Percentiles rank a stretch among this genome's conserved stretches.
These are phyloP conservation scores for Gonapodya sp. DNA, from an alignment of 192 early-diverging fungal genomes.

Conservation along the genomic window DNA sequence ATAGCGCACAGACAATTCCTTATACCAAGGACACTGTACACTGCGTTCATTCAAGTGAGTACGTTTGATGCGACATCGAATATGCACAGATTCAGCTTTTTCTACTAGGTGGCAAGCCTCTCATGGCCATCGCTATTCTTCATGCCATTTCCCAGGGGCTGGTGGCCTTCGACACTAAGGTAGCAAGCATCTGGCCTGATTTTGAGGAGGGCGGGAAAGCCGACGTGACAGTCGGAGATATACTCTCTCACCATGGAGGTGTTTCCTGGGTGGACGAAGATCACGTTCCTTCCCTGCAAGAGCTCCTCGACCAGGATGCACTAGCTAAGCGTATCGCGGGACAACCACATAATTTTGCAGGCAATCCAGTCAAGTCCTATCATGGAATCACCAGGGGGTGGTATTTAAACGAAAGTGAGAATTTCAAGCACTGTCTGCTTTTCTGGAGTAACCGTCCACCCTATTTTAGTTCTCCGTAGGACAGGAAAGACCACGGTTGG, in stretches of 20 bases:
- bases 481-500: neutral
- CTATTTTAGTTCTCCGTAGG: constrained; percentile 53
- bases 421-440: too few species aligned
- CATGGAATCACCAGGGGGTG: constrained; percentile 46
- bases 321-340: constrained; percentile 38
- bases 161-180: constrained; percentile 35
- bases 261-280: constrained; percentile 43
- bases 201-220: constrained; percentile 61
- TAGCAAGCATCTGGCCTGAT: constrained; percentile 61
- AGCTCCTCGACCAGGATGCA: constrained; percentile 32
- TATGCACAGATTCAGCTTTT: too few species aligned
- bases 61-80: too few species aligned
- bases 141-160: constrained; percentile 20
- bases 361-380: constrained; percentile 13
- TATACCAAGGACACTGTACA: neutral
- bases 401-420: constrained; percentile 67
- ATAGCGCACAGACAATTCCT: neutral
- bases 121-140: neutral
- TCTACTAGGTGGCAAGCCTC: neutral
- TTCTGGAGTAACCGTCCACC: too few species aligned
- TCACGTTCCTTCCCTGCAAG: constrained; percentile 19
- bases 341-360: constrained; percentile 58
- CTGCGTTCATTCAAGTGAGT: neutral
- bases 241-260: constrained; percentile 55
- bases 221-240: constrained; percentile 45